Base-by-base conservation (phyloP, 164 flowering plant genomes). In the Berberis vulgaris region DNA sequence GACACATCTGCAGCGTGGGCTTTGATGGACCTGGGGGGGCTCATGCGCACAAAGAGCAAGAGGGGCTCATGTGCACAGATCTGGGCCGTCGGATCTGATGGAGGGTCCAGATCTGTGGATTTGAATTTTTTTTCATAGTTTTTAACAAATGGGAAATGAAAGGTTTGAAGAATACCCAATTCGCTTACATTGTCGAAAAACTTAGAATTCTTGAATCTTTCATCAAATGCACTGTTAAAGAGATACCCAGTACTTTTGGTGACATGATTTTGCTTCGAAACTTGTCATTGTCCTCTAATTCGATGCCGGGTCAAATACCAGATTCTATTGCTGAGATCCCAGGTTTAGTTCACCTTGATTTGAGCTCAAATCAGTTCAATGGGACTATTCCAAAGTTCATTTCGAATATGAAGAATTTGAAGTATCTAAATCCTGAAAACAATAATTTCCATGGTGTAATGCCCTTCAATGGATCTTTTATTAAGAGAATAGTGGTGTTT, bases 281-380 rank as follows among this genome's bases (percentile, higher is more conserved):
- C 60, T 49, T 86, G 44, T 90, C 98, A 1, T 72, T 93, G 13
- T 76, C 86, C 0, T 79, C 85, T 0, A 93, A 93, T 68, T 77
- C 85, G 1, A 49, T 93, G 12, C 84, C 98, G 3, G 98, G 97
- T 5, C 46, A 83, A 43, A 74, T 93, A 12, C 97, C 98, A 0
- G 84, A 80, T 7, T 75, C 90, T 1, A 56, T 93, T 40, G 60
- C 85, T 2, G 75, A 85, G 2, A 76, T 89, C 6, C 81, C 88
- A 0, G 73, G 67, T 0, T 57, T 90, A 60, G 74, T 68, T 49
- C 90, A 85, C 54, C 73, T 94, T 47, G 99, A 94, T 87, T 83
- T 94, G 75, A 81, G 97, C 69, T 79, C 84, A 0, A 94, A 94
- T 61, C 87, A 87, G 82, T 62, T 94, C 57, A 94, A 89, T 58